These are phyloP conservation scores for Phialophora verrucosa DNA, from an alignment of 2,329 filamentous ascomycete species.

Conservation along the genomic window DNA sequence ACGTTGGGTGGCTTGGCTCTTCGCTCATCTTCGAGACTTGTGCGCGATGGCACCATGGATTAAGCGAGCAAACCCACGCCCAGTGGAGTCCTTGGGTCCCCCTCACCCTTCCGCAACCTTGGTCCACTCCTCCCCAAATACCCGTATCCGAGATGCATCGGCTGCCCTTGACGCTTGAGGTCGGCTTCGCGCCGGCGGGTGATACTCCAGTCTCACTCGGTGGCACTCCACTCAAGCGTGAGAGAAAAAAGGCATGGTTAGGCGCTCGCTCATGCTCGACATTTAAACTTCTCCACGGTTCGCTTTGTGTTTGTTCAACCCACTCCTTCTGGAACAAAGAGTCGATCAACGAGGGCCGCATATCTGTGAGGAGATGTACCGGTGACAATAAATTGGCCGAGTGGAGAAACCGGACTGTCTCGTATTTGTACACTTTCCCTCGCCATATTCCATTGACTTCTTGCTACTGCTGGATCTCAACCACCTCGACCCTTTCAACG, in stretches of 20 bases:
- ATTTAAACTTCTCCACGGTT: slow-evolving; percentile 25
- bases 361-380: not conserved
- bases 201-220: slow-evolving; percentile 27
- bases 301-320: slow-evolving; percentile 6
- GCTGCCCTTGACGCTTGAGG: not conserved
- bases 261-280: slow-evolving; percentile 17
- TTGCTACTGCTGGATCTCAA: slow-evolving; percentile 4
- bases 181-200: slow-evolving; percentile 20
- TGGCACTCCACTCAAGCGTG: slow-evolving; percentile 15
- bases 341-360: not conserved
- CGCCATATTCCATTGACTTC: not conserved
- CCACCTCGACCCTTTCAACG: not conserved
- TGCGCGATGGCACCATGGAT: slow-evolving; percentile 28
- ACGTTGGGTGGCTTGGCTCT: slow-evolving; percentile 4
- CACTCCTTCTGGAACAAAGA: slow-evolving; percentile 8
- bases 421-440: not conserved
- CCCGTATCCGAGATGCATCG: slow-evolving; percentile 23
- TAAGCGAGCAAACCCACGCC: slow-evolving; percentile 25
- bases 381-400: slow-evolving; percentile 10
- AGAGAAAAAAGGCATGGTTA: slow-evolving; percentile 11
- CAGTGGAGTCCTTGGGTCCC: slow-evolving; percentile 13
- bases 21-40: slow-evolving; percentile 26
- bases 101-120: slow-evolving; percentile 22
- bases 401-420: slow-evolving; percentile 8
- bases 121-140: slow-evolving; percentile 21